Evolutionary conservation across 1,284 basidiomycete species (phyloP), one percentile per base, ranked within the genome.

Genomic region (Puccinia triticina): DNA sequence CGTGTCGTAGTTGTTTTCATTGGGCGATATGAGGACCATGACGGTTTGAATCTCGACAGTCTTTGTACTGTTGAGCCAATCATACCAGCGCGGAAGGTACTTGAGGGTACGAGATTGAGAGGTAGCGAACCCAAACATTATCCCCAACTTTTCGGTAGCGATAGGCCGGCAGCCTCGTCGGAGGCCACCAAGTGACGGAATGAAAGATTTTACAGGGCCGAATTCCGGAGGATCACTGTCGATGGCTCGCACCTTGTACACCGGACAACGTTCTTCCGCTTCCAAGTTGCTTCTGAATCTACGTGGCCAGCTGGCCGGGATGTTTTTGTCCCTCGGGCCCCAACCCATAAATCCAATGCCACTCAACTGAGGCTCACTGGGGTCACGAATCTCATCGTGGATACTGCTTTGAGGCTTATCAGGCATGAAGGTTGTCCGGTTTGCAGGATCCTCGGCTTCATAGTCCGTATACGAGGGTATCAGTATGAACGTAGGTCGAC

Each of bases 101-200:
- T 83, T 84, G 50, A 85, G 67, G 11, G 84, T 83, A 18, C 84
- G 83, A 43, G 84, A 83, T 18, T 84, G 83, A 14, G 82, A 83
- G 32, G 84, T 85, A 37, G 84, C 84, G 83, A 85, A 85, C n/a
- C 85, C 85, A 59, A 84, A 85, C 84, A 85, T 85, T 75, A 84
- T 64, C 12, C 79, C 77, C 18, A 67, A 26, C 34, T 71, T 69
- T 16, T 37, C 34, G 18, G 37, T 66, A 2, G 26, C 48, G 12
- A 71, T 50, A 14, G 69, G 69, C 26, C 69, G 69, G n/a, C 69
- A 71, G 14, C 69, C 69, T 48, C n/a, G 43, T 40, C 29, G 43
- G 1, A 43, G 34, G 40, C 69, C 43, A n/a, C 69, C 69, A 48
- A 71, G 69, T 37, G 57, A 48, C n/a, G 48, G 76, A 18, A 50